Evolutionary conservation across 192 early-diverging fungal species (phyloP), one percentile per base, ranked within the genome.

Genomic region (Podila horticola): DNA sequence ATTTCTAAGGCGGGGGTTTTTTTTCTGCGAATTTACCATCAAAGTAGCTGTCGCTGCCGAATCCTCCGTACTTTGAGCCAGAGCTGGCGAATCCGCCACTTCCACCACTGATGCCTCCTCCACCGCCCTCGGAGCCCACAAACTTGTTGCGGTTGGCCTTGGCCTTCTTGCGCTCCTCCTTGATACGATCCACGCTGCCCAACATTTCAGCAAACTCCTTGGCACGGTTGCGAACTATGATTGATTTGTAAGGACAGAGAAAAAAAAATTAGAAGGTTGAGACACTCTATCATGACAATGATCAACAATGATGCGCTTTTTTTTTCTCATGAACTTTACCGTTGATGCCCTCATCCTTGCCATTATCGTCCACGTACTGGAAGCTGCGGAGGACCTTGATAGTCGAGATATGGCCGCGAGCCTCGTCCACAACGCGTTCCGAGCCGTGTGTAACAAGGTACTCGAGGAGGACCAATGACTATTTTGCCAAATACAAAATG

Each of bases 301-400:
- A 45, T 45, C 41, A 17, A 4, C 9, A 8, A 33, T 17, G 60
- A n/a, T n/a, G 24, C 13, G 28, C 19, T 62, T 4, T 2, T 24
- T 65, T n/a, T n/a, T n/a, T n/a, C 38, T 20, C 22, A 20, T 67
- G 15, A 26, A 34, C 0, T n/a, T 86, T 91, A 96, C 96, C 93
- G 71, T 98, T 98, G 61, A 99, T 91, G 7, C 97, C 97, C 82
- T 99, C 96, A 82, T 99, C 97, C 75, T 99, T 99, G 75, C 92
- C 92, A 71, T 96, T 96, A 28, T 95, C 94, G 74, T 98, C 97
- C 30, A 96, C 87, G 66, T 91, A 95, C 62, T 95, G 91, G 72
- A 96, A 99, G 86, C 90, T 97, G 64, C 91, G 88, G 63, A 97
- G 86, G 51, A 92, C 92, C 72, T 96, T 97, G 71, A 99, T 87